Evolutionary conservation across 345 rosid species (phyloP).

Genomic region (Carallia brachiata): DNA sequence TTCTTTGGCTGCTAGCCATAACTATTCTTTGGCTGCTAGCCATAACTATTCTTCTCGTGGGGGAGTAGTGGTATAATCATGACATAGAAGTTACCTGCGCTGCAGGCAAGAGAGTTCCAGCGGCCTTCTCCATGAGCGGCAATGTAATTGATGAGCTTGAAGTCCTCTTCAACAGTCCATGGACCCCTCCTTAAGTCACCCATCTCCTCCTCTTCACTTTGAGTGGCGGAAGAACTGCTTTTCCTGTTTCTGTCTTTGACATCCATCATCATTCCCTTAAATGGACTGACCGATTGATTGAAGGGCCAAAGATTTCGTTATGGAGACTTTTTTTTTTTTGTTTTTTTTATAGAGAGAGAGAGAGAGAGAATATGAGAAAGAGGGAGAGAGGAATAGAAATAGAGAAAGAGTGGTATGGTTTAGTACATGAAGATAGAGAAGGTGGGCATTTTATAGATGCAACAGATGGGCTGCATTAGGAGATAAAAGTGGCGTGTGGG

Average conservation of each 20-base stretch:
- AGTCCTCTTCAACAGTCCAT: constrained; percentile 86
- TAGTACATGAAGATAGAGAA: constrained; percentile 42
- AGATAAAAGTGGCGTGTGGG: constrained; percentile 22
- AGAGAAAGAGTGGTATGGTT: constrained; percentile 17
- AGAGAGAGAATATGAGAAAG: constrained; percentile 20
- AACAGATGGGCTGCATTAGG: constrained; percentile 24
- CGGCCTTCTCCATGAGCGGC: constrained; percentile 79
- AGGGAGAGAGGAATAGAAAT: background rate
- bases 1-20: constrained; percentile 14
- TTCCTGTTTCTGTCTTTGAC: constrained; percentile 35
- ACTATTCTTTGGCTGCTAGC: constrained; percentile 12
- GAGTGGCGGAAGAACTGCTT: constrained; percentile 19
- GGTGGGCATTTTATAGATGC: constrained; percentile 37
- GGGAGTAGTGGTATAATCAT: background rate
- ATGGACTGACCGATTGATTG: constrained; percentile 33
- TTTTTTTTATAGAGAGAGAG: constrained; percentile 16
- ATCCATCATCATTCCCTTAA: constrained; percentile 40
- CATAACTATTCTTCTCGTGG: background rate
- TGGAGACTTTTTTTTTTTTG: constrained; percentile 14
- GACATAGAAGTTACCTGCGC: constrained; percentile 42
- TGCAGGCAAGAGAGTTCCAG: constrained; percentile 80
- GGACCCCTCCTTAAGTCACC: constrained; percentile 77
- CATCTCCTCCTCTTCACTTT: constrained; percentile 44
- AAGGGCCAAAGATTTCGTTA: constrained; percentile 6
- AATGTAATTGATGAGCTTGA: constrained; percentile 60